A percentile compares a stretch with the other conserved stretches of the same genome.
phyloP scores from a whole-genome alignment of 306 rosid genomes.

The Quercus wislizeni region DNA sequence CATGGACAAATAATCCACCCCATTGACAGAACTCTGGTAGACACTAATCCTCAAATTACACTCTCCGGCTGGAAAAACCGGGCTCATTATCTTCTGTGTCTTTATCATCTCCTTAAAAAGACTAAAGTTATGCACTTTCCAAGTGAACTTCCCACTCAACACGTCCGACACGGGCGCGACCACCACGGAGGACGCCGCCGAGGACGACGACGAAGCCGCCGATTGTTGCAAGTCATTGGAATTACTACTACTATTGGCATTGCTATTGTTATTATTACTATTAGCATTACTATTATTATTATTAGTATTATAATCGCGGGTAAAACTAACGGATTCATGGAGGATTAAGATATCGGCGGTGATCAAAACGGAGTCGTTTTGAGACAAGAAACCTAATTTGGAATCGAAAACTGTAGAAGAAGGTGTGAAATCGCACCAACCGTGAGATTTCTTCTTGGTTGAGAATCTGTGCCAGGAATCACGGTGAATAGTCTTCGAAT shows the following conservation, averaged over 20 bases:
- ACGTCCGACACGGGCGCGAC: conserved; percentile 71
- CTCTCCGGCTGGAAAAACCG: conserved; percentile 96
- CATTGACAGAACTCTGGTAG: conserved; percentile 92
- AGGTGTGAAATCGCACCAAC: conserved; percentile 97
- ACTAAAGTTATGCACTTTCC: conserved; percentile 96
- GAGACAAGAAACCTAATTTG: conserved; percentile 69
- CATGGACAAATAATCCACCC: conserved; percentile 90
- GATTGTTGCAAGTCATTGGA: conserved; percentile 61
- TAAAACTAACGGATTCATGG: conserved; percentile 82
- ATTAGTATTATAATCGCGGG: conserved; percentile 42
- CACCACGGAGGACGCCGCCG: conserved; percentile 51
- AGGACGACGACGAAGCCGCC: conserved; percentile 33
- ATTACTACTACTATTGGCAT: neutral
- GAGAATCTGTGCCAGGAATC: conserved; percentile 99
- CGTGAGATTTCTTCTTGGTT: conserved; percentile 93
- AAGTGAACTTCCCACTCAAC: conserved; percentile 93
- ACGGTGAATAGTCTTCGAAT: conserved; percentile 85
- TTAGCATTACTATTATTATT: too few relatives aligned
- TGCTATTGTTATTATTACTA: too few relatives aligned
- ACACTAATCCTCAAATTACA: conserved; percentile 99
- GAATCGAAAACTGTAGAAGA: conserved; percentile 88
- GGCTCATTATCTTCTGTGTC: conserved; percentile 98
- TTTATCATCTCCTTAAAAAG: conserved; percentile 91
- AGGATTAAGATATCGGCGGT: conserved; percentile 90
- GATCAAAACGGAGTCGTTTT: conserved; percentile 74